These are phyloP conservation scores for Peronospora destructor DNA, from an alignment of 352 stramenopile genomes.

Conservation along the genomic window DNA sequence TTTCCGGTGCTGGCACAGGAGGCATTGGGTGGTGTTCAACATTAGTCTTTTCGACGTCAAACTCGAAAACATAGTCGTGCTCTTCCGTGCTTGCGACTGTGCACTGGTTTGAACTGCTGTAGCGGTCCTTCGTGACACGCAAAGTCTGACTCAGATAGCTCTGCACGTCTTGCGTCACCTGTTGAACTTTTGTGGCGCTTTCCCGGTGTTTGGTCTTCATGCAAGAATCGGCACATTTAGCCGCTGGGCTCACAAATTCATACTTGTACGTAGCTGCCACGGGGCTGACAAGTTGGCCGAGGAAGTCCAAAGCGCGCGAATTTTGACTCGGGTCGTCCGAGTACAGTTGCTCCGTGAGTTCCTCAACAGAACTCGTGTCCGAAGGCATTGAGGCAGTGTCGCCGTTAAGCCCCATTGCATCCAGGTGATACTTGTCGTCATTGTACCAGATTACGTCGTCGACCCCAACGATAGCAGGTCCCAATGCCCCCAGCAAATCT, in stretches of 20 bases:
- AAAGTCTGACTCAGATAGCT: conserved; percentile 39
- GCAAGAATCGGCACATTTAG: conserved; percentile 9
- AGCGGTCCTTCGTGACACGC: conserved; percentile 27
- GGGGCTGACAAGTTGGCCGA: conserved; percentile 35
- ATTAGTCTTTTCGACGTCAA: conserved; percentile 23
- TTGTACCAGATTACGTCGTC: conserved; percentile 46
- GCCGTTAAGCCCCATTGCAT: conserved; percentile 16
- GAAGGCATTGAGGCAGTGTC: conserved; percentile 38
- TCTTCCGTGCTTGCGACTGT: conserved; percentile 21
- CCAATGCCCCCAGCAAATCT: conserved; percentile 37
- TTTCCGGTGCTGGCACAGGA: conserved; percentile 31
- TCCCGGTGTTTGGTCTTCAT: conserved; percentile 12
- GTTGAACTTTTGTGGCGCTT: conserved; percentile 23
- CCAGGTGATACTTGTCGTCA: conserved; percentile 30
- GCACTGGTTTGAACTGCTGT: conserved; percentile 19
- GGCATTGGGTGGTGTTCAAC: conserved; percentile 38
- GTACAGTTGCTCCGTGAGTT: conserved; percentile 36
- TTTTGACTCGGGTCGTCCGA: conserved; percentile 34
- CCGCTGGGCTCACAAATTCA: conserved; percentile 18
- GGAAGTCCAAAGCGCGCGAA: conserved; percentile 40
- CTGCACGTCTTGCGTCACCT: conserved; percentile 36
- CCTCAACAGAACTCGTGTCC: conserved; percentile 26
- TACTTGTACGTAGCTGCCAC: conserved; percentile 10
- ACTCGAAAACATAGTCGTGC: conserved; percentile 50
- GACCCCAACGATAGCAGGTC: conserved; percentile 33